These are phyloP conservation scores for Chernovozyma sophiae-reginae DNA, from an alignment of 1,139 yeast species.

Conservation along the genomic window DNA sequence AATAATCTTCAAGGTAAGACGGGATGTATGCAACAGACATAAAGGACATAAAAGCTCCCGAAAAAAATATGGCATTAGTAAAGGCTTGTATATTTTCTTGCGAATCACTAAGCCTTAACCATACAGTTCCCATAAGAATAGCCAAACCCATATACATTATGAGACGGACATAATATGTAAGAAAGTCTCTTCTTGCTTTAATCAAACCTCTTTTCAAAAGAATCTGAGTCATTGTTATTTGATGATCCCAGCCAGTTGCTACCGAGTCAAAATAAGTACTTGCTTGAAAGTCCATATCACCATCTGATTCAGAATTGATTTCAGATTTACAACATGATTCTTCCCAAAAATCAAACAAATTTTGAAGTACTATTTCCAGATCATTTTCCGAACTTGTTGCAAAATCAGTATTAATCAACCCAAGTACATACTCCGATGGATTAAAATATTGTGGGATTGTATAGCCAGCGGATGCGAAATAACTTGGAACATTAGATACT, in stretches of 20 bases:
- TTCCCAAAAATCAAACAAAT: background rate
- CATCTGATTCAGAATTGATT: background rate
- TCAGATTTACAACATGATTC: background rate
- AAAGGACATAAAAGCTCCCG: conserved; percentile 42
- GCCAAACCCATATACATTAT: conserved; percentile 38
- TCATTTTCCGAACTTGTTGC: conserved; percentile 4
- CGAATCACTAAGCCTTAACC: conserved; percentile 27
- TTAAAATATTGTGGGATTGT: conserved; percentile 17
- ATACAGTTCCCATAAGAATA: conserved; percentile 39
- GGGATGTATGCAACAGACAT: conserved; percentile 44
- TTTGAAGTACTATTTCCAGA: background rate
- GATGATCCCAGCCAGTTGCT: background rate
- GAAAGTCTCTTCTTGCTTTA: conserved; percentile 30
- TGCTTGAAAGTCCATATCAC: background rate
- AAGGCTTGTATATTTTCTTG: conserved; percentile 34
- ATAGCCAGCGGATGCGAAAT: conserved; percentile 17
- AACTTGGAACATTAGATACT: conserved; percentile 2
- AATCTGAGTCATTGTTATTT: conserved; percentile 11
- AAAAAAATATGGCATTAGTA: conserved; percentile 37
- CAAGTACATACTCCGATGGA: conserved; percentile 31
- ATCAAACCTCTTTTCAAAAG: conserved; percentile 21
- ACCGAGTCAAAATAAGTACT: background rate
- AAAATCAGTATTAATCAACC: conserved; percentile 31
- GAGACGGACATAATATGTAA: conserved; percentile 33
- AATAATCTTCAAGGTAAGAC: conserved; percentile 32